Percentiles rank a stretch among this genome's conserved stretches.
Conservation (phyloP, 345 rosid genomes). For the Rhodamnia rubescens region DNA sequence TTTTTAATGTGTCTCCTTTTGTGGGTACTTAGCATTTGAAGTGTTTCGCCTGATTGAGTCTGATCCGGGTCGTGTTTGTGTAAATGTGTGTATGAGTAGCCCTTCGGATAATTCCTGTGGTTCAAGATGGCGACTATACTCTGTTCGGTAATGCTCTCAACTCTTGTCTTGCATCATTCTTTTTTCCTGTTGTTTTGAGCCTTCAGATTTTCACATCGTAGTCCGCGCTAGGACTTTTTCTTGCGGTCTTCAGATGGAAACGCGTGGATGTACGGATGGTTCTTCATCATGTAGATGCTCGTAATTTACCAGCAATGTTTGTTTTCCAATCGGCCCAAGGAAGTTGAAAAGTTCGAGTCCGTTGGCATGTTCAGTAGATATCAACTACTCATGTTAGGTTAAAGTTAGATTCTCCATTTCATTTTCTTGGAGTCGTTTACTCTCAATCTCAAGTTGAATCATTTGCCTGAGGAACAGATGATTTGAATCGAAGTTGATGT, state of each 20-base stretch:
- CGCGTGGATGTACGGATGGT: background rate
- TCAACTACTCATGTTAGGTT: no score
- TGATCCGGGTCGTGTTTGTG: background rate
- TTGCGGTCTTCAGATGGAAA: background rate
- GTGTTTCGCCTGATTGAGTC: background rate
- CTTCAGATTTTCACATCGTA: background rate
- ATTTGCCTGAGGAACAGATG: background rate
- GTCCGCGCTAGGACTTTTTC: background rate
- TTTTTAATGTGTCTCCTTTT: background rate
- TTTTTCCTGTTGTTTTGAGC: background rate
- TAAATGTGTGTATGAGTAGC: conserved; percentile 10
- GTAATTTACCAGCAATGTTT: background rate
- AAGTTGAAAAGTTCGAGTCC: no score
- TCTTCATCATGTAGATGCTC: background rate
- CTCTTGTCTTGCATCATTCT: background rate
- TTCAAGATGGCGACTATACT: conserved; percentile 59
- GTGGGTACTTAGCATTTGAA: background rate
- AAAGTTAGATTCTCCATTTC: no score
- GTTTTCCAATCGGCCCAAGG: background rate
- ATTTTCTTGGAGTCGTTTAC: background rate
- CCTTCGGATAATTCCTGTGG: conserved; percentile 58
- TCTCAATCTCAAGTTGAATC: background rate
- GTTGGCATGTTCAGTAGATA: no score
- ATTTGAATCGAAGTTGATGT: background rate
- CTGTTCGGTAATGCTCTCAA: conserved; percentile 27